These are phyloP conservation scores for Micractinium conductrix DNA, from an alignment of 139 green algal species.

Conservation along the genomic window DNA sequence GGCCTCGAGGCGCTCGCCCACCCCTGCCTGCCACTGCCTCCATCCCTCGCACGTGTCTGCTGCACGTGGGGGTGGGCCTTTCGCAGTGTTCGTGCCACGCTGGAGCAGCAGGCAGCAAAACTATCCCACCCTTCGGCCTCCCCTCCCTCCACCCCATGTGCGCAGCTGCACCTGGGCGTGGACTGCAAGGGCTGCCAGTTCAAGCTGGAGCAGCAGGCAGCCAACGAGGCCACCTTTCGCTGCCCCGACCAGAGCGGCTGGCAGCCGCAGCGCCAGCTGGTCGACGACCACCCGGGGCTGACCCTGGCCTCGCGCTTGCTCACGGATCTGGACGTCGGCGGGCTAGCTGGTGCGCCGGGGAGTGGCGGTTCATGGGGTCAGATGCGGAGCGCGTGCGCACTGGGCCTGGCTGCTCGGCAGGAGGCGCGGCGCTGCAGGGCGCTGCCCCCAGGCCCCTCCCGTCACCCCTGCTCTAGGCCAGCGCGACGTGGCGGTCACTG, in stretches of 20 bases:
- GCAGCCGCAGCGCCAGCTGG: slow-evolving; percentile 13
- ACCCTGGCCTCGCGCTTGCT: neutral
- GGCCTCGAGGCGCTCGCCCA: no score
- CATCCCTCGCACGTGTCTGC: no score
- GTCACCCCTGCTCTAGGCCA: no score
- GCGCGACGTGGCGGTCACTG: no score
- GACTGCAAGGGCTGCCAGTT: slow-evolving; percentile 20
- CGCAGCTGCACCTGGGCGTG: slow-evolving; percentile 55
- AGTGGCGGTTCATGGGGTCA: neutral
- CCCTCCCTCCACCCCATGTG: neutral
- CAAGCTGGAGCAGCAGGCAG: slow-evolving; percentile 50
- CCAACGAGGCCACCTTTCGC: slow-evolving; percentile 57
- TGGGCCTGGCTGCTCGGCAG: neutral
- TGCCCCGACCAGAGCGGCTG: slow-evolving; percentile 45
- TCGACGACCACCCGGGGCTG: neutral
- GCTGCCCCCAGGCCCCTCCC: neutral
- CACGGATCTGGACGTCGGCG: slow-evolving; percentile 1
- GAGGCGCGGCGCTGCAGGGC: neutral
- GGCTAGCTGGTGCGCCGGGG: neutral
- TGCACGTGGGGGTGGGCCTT: no score
- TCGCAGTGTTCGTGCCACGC: no score
- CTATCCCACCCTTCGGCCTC: neutral
- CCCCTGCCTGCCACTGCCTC: no score
- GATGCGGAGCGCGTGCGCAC: neutral
- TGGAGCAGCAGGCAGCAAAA: no score